These are phyloP conservation scores for Ganoderma sp. DNA, from an alignment of 1,284 basidiomycete species.

Conservation along the genomic window DNA sequence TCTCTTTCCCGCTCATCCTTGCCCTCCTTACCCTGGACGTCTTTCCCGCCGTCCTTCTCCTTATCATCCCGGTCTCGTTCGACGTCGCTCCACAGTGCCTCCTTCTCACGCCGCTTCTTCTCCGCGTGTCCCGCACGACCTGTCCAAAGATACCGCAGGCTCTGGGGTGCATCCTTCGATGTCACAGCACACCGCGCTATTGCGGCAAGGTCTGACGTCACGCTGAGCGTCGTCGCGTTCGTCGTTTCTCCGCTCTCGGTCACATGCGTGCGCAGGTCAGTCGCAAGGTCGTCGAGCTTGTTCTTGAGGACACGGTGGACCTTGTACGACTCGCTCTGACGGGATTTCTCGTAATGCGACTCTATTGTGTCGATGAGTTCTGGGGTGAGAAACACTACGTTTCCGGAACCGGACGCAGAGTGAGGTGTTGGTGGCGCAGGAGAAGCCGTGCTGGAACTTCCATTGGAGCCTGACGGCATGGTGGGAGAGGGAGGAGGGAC, in stretches of 20 bases:
- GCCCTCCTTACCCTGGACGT: conserved; percentile 41
- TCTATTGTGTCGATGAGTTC: conserved; percentile 56
- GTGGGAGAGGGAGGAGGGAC: conserved; percentile 29
- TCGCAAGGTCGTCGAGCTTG: conserved; percentile 53
- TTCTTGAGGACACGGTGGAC: conserved; percentile 64
- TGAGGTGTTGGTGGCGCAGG: conserved; percentile 17
- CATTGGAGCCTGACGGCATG: conserved; percentile 28
- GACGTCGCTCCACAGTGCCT: conserved; percentile 43
- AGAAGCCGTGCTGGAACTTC: conserved; percentile 4
- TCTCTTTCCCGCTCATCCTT: conserved; percentile 42
- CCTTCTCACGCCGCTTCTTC: conserved; percentile 43
- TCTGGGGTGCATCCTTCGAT: conserved; percentile 45
- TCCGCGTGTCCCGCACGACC: conserved; percentile 43
- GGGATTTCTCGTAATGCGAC: conserved; percentile 55
- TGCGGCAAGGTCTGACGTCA: conserved; percentile 51
- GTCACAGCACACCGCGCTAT: conserved; percentile 42
- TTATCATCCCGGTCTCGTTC: conserved; percentile 43
- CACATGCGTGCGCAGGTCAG: conserved; percentile 43
- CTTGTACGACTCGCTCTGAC: conserved; percentile 61
- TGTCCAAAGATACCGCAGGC: conserved; percentile 49
- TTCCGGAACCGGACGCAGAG: conserved; percentile 13
- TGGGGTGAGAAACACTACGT: conserved; percentile 48
- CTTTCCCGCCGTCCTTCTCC: conserved; percentile 38
- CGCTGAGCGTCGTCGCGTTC: conserved; percentile 47
- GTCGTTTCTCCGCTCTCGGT: conserved; percentile 31